Base-by-base conservation (phyloP, 2,329 filamentous ascomycete genomes). In the Coleophoma crateriformis region DNA sequence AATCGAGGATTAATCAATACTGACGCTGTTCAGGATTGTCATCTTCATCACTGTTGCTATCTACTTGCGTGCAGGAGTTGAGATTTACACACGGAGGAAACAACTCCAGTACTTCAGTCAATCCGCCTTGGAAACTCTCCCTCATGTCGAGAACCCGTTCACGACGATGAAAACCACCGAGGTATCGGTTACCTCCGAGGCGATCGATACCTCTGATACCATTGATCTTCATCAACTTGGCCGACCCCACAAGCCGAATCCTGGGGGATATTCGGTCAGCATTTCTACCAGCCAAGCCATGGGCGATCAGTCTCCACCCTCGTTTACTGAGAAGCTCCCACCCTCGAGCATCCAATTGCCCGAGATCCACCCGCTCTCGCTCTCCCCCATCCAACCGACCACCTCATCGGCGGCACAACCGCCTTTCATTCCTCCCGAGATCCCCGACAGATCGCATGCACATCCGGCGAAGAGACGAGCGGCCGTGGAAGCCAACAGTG, bases 61-160 rank as follows among this genome's bases (percentile, higher is more conserved):
- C 54, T 88, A 88, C 59, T 70, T 81, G 47, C 73, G 78, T 33
- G 81, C 82, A n/a, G 85, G 85, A 8, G 71, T 74, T 50, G 80
- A 82, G 38, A 88, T 88, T 51, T 87, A 83, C 63, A 74, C 77
- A 52, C 85, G 85, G 62, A 78, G 85, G 57, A 77, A 75, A 53
- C 77, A 84, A 61, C 75, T 85, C 47, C 75, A 71, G 43, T 74
- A 75, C 51, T 78, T 85, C 49, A 56, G 52, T 19, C 48, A 61
- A 70, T 38, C 71, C 74, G 37, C 68, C 65, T 2, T 71, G 76
- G 33, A 66, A 67, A 6, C 51, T 69, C 12, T 59, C 60, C 19
- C 60, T 61, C 39, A 51, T 4, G 61, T 73, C 35, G 68, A 72
- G 20, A 75, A 78, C 45, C 68, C 71, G 1, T 72, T 76, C 53